Base-by-base conservation (phyloP, 2,329 filamentous ascomycete genomes). In the Pestalotiopsis fici region DNA sequence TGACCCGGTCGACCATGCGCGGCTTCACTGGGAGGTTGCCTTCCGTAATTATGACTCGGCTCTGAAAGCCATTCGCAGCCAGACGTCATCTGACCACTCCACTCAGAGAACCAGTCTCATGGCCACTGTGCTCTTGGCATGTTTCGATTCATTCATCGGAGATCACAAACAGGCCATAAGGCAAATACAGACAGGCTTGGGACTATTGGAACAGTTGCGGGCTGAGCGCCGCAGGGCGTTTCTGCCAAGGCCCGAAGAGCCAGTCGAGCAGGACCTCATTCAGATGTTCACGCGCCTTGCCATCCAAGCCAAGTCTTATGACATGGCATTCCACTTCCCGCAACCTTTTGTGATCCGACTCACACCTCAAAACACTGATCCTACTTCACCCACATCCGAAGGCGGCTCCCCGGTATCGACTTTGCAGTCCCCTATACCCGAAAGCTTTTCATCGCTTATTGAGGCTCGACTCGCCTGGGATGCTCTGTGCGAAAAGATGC, bases 311-410 rank as follows among this genome's bases (percentile, higher is more conserved):
- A 91, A 90, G 73, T 90, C 88, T 0, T 91, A 91, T 74, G 88
- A 90, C 72, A 88, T 90, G 87, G 88, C 88, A 37, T 91, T 90
- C 73, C 88, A 91, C 74, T 90, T 90, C 68, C 88, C 88, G 1
- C 82, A 88, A 35, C 88, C 88, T 0, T 89, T 85, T 66, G 87
- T 90, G 6, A 87, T 90, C 68, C 83, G 83, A 5, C 79, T 87
- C 11, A 83, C 82, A 1, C 79, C 83, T 68, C 68, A 78, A 59
- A 65, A 71, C 35, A 70, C 72, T 67, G 73, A 79, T 59, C 74
- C 79, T 70, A 70, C 82, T 11, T 83, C 84, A 2, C 81, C 85
- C 1, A 76, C 78, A 2, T 83, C 85, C 1, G 82, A 85, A 7
- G 78, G 73, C 7, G 78, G 78, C 47, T 83, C 84, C 0, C 81